Base-by-base conservation (phyloP, 2,329 filamentous ascomycete genomes). In the Penicillium sp. region DNA sequence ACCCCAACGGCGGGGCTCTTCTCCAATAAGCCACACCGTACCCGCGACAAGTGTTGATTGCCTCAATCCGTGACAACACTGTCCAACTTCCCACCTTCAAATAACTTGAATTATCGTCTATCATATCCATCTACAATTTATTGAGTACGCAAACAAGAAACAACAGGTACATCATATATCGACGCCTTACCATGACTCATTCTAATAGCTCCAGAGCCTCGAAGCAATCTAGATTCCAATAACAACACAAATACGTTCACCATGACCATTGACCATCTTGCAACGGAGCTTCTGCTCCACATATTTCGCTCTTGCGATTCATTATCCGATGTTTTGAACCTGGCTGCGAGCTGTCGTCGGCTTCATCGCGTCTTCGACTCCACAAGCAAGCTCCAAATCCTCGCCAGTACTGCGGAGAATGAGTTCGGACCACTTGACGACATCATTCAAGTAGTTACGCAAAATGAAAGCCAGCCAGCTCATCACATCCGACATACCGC, bases 361-460 rank as follows among this genome's bases (percentile, higher is more conserved):
- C 79, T 85, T 58, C 76, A 77, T 62, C 68, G 70, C 50, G 76
- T 85, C 56, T 82, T 80, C 60, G 67, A 75, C 16, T 79, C 77
- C 10, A 81, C 81, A 44, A 81, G 81, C 63, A 81, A 81, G 59
- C 73, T 85, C 16, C 63, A 75, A 48, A 82, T 85, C 49, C 77
- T 87, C 50, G 75, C 78, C 54, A 65, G 73, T 47, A 81, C 77
- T 24, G 80, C 80, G 24, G 81, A 85, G 63, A 66, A 71, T 31
- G 80, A 86, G 64, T 83, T 80, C 59, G 83, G 84, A 0, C 84
- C 84, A 2, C 67, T 86, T 13, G 63, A 81, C 53, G 83, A 86
- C 65, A 79, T 83, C 55, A 76, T 82, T 52, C 83, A 85, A 63
- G 71, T 87, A 16, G 72, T 85, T 36, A 86, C 83, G 16, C 80